Evolutionary conservation across 2,329 filamentous ascomycete species (phyloP), one percentile per base, ranked within the genome.

Genomic region (Aschersonia sp.): DNA sequence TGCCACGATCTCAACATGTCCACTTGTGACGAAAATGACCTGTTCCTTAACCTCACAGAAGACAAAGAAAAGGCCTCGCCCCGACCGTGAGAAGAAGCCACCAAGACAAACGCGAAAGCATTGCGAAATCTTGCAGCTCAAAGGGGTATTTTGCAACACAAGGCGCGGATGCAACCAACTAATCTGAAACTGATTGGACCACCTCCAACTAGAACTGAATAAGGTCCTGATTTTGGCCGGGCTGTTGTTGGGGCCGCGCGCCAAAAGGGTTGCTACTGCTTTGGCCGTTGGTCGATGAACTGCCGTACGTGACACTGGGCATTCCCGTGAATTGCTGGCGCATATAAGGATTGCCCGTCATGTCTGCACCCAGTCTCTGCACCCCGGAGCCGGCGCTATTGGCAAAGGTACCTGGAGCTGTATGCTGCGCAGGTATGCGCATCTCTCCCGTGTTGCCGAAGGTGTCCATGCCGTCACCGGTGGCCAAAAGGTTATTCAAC

Each of bases 401-500:
- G 68, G 98, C 84, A 63, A 97, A 98, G 0, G 86, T 94, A 30
- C 91, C 92, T 0, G 92, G 92, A 1, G 92, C 89, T 0, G 92
- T 98, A 65, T 98, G 92, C 62, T 98, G 92, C 2, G 92, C 82
- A 1, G 92, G 92, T 53, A 98, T 94, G 65, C 92, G 89, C 44
- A 95, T 74, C 54, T 97, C 87, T 55, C 92, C 92, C n/a, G 87
- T 87, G 63, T 98, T 98, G 54, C 92, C 92, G 62, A 94, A 98
- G 0, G 92, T 98, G 61, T 98, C 92, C 72, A 94, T 85, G 30
- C 92, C 92, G 49, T 98, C 92, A 54, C 92, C 89, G 30, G 77
- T 80, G 3, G 89, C 78, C 43, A 98, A 78, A 35, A 98, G 78
- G 1, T 85, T 78, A 61, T 97, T 97, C 55, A 98, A 83, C 59